These are phyloP conservation scores for Exophiala mesophila DNA, from an alignment of 2,329 filamentous ascomycete genomes.

Conservation along the genomic window DNA sequence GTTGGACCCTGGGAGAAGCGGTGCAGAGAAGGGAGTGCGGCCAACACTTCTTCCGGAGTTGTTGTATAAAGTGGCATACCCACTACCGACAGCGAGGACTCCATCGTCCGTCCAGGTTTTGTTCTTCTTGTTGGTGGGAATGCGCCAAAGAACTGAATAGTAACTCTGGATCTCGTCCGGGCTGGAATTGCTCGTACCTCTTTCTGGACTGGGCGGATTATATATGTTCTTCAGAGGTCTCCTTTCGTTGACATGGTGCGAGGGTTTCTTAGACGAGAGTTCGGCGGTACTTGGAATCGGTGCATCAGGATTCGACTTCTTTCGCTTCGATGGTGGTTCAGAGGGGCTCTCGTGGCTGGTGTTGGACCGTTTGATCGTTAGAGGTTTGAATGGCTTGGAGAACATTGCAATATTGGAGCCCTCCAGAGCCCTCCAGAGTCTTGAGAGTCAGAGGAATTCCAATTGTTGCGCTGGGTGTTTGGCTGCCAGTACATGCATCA, in stretches of 20 bases:
- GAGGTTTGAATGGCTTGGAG: slow-evolving; percentile 44
- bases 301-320: slow-evolving; percentile 29
- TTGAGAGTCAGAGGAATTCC: no score
- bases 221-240: slow-evolving; percentile 20
- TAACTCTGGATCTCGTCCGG: slow-evolving; percentile 17
- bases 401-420: no score
- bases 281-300: slow-evolving; percentile 3
- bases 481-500: no score
- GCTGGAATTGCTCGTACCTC: slow-evolving; percentile 18
- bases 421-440: no score
- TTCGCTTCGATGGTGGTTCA: slow-evolving; percentile 34
- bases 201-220: slow-evolving; percentile 33
- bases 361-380: slow-evolving; percentile 35
- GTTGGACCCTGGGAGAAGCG: slow-evolving; percentile 55
- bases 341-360: slow-evolving; percentile 15
- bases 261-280: neutral
- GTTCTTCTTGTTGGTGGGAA: slow-evolving; percentile 66
- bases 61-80: slow-evolving; percentile 58
- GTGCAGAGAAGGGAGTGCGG: slow-evolving; percentile 50
- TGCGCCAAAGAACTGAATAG: slow-evolving; percentile 46
- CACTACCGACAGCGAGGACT: slow-evolving; percentile 53
- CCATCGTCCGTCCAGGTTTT: slow-evolving; percentile 75
- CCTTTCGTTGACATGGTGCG: neutral
- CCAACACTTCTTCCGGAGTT: slow-evolving; percentile 62
- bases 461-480: no score